phyloP scores from a whole-genome alignment of 176 grass and related monocot genomes.

The Saccharum spontaneum region DNA sequence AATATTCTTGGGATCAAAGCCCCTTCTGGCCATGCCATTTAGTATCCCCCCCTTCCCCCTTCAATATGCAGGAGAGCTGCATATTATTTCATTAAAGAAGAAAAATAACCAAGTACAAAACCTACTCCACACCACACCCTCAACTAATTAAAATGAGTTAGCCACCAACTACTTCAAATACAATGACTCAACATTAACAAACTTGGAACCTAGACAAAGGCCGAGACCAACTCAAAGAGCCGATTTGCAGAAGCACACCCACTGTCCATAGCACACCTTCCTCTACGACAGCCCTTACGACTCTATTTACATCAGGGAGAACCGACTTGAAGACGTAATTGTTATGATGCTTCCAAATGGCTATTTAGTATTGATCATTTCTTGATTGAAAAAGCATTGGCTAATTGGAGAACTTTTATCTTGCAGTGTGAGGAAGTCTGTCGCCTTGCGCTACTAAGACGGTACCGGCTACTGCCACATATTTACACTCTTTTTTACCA shows the following conservation, averaged over 20 bases:
- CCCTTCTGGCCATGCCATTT: not conserved
- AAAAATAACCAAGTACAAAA: not conserved
- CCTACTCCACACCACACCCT: not conserved
- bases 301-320: no score
- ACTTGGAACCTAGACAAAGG: not conserved
- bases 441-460: constrained; percentile 86
- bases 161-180: not conserved
- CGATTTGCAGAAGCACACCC: no score
- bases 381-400: not conserved
- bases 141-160: not conserved
- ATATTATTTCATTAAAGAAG: not conserved
- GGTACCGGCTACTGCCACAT: constrained; percentile 77
- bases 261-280: no score
- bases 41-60: not conserved
- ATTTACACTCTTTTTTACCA: constrained; percentile 93
- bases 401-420: constrained; percentile 25
- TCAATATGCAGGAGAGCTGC: no score
- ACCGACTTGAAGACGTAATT: not conserved
- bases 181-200: not conserved
- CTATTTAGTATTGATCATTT: not conserved
- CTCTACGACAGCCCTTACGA: no score
- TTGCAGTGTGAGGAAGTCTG: constrained; percentile 93
- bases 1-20: constrained; percentile 9
- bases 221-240: no score
- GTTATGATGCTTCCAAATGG: not conserved